phyloP scores from a whole-genome alignment of 768 basidiomycete species.

The Termitomyces eurrhizus region DNA sequence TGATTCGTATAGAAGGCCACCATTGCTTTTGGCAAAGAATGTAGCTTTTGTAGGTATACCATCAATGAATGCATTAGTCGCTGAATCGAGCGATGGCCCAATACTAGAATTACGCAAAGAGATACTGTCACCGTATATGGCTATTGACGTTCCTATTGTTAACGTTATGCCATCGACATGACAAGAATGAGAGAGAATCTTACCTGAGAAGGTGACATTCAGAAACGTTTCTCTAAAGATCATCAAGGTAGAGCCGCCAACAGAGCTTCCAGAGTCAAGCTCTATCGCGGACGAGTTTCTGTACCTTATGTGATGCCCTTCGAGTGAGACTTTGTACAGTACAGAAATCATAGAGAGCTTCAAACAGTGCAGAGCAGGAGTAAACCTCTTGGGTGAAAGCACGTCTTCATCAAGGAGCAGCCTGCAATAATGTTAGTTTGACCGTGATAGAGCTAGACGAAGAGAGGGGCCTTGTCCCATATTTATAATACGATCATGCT shows the following conservation, averaged over 20 bases:
- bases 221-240: neutral
- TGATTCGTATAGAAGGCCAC: neutral
- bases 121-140: constrained; percentile 2
- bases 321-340: neutral
- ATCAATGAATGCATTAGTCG: neutral
- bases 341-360: neutral
- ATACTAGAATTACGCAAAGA: neutral
- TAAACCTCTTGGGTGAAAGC: neutral
- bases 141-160: constrained; percentile 2
- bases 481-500: neutral
- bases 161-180: neutral
- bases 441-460: neutral
- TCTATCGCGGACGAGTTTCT: neutral
- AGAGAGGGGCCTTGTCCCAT: neutral
- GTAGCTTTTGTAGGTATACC: neutral
- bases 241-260: neutral
- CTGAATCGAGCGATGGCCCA: neutral
- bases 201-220: constrained; percentile 3
- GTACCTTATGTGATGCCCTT: neutral
- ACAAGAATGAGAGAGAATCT: neutral
- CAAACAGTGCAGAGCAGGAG: neutral
- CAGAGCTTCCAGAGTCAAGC: neutral
- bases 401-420: constrained; percentile 2
- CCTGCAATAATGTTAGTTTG: neutral
- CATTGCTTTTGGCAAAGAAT: neutral